Base-by-base conservation (phyloP, 768 basidiomycete species). In the Lactarius evosmus region DNA sequence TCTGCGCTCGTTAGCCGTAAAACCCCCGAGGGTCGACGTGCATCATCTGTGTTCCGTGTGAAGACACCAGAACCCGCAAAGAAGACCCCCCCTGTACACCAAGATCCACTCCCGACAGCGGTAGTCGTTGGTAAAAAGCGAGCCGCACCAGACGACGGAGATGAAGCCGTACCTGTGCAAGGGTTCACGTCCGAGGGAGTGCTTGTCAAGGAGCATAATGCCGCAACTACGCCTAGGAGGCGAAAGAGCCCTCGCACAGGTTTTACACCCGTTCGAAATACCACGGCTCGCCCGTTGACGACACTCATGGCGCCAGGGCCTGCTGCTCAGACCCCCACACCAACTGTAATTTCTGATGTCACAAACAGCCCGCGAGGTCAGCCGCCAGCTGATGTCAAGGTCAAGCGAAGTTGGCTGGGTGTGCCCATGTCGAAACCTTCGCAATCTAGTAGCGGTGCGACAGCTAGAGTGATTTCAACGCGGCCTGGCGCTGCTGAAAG, bases 81-180 rank as follows among this genome's bases (percentile, higher is more conserved):
- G 17, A 22, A 14, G 8, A 25, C 41, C 3, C 8, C 52, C 33
- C 33, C 64, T 22, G 33, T n/a, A 29, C 38, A 9, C 17, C 60
- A 54, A 30, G 59, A 44, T 27, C 38, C 58, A 12, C 46, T 76
- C 25, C 74, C 78, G 2, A 74, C 81, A 17, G 63, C 69, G 7
- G 80, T 83, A 38, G 70, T 74, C 16, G 69, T 70, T 32, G 85
- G 88, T 33, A 86, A 85, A 77, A 92, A 91, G 71, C 82, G 90
- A 12, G 82, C 84, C 27, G 86, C 85, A 30, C 90, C 91, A 2
- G 90, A 91, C 60, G 89, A 92, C 68, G 88, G 88, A 66, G 88
- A 90, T 56, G 76, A 79, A 66, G 70, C 68, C 58, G 74, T 87
- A 30, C 86, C 88, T 29, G 80, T 83, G 0, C 88, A 91, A 70